Evolutionary conservation across 192 early-diverging fungal genomes (phyloP).

Genomic region (Entophlyctis luteolus): DNA sequence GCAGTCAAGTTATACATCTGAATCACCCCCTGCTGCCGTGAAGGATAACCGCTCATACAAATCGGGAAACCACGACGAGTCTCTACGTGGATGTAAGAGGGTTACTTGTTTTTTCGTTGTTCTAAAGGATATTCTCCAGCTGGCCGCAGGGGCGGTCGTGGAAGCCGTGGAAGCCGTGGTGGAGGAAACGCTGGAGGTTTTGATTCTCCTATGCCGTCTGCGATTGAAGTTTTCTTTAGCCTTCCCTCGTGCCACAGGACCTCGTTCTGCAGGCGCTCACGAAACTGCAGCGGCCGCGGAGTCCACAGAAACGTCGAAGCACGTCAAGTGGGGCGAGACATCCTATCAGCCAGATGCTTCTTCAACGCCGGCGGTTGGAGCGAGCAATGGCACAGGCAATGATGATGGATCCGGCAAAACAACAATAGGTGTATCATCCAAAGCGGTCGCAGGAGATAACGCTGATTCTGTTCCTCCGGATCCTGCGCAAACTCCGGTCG

Average conservation of each 20-base stretch:
- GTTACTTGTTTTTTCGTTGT: background rate
- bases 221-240: background rate
- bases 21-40: conserved; percentile 31
- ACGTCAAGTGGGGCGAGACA: conserved; percentile 19
- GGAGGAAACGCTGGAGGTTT: conserved; percentile 45
- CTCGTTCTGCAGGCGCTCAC: conserved; percentile 20
- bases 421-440: background rate
- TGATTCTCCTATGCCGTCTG: background rate
- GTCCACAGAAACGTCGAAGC: background rate
- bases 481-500: conserved; percentile 18
- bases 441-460: background rate
- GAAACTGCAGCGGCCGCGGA: conserved; percentile 20
- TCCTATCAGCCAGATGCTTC: conserved; percentile 7
- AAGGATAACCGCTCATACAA: conserved; percentile 40
- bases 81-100: conserved; percentile 58
- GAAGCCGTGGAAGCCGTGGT: conserved; percentile 55
- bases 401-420: background rate
- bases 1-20: background rate
- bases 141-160: conserved; percentile 55
- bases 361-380: background rate
- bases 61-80: conserved; percentile 17
- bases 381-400: conserved; percentile 3
- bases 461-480: conserved; percentile 1
- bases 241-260: conserved; percentile 28
- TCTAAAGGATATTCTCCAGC: conserved; percentile 19